Percentiles rank a stretch among this genome's conserved stretches.
These are phyloP conservation scores for Coemansia sp. DNA, from an alignment of 192 early-diverging fungal species.

Conservation along the genomic window DNA sequence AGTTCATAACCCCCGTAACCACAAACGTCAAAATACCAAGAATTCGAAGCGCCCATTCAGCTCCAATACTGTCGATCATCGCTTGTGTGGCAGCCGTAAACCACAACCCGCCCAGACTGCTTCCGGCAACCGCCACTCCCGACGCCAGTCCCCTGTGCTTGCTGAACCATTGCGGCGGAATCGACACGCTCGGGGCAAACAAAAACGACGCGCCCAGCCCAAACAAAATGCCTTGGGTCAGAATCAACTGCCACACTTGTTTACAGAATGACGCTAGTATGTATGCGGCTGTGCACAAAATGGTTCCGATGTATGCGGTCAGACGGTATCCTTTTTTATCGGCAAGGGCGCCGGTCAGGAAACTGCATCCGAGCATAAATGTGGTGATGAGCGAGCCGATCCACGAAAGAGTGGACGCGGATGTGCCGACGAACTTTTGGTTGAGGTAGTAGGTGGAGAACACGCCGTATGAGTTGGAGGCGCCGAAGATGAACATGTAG, in stretches of 20 bases:
- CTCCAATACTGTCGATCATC: slow-evolving; percentile 62
- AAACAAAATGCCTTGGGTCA: slow-evolving; percentile 66
- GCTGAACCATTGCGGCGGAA: slow-evolving; percentile 65
- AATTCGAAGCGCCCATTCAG: slow-evolving; percentile 68
- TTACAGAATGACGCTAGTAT: slow-evolving; percentile 43
- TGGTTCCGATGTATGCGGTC: slow-evolving; percentile 33
- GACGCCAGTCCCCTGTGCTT: slow-evolving; percentile 58
- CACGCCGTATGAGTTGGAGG: slow-evolving; percentile 42
- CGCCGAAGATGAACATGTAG: slow-evolving; percentile 50
- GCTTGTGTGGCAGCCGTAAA: slow-evolving; percentile 60
- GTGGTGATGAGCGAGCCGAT: slow-evolving; percentile 39
- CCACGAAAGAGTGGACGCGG: slow-evolving; percentile 39
- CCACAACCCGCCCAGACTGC: slow-evolving; percentile 60
- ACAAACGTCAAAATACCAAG: slow-evolving; percentile 58
- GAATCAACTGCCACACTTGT: slow-evolving; percentile 68
- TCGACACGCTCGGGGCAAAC: slow-evolving; percentile 57
- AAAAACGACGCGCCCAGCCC: slow-evolving; percentile 59
- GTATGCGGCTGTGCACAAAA: slow-evolving; percentile 32
- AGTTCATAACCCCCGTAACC: slow-evolving; percentile 32
- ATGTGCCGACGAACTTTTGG: slow-evolving; percentile 21
- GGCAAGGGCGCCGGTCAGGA: slow-evolving; percentile 38
- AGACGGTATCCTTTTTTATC: slow-evolving; percentile 39
- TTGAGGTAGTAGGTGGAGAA: slow-evolving; percentile 52
- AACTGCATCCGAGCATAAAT: slow-evolving; percentile 25
- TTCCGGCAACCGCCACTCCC: slow-evolving; percentile 64